Base-by-base conservation (phyloP, 78 protist genomes). In the Dictyostelium citrinum region DNA sequence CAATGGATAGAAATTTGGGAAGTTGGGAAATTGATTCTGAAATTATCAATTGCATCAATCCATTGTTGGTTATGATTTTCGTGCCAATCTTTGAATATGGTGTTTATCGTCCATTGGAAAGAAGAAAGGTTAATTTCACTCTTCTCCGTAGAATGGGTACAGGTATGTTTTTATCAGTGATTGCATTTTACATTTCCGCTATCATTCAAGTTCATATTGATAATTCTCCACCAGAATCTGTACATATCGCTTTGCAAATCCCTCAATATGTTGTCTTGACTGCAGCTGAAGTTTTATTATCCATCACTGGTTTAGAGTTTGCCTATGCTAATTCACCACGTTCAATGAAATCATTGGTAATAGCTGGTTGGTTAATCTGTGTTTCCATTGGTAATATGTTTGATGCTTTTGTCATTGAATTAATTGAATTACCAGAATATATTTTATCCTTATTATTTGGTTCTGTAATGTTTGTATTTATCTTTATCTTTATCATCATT, bases 311-410 rank as follows among this genome's bases (percentile, higher is more conserved):
- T 10, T 88, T 97, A 37, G 97, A 96, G 60, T 96, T 96, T 72
- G 91, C 97, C 5, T 97, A 96, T 71, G 31, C 96, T 1, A 84
- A 96, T 51, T 95, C 97, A 3, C 98, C 98, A 24, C 31, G 78
- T 29, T 12, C 75, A 22, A 96, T 97, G 97, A 97, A 97, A 82
- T 24, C 83, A 22, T 51, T 93, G 27, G 71, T 84, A 35, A 85
- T 93, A 88, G 51, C 96, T 2, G 74, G 78, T 12, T 88, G 90
- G 93, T 76, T 88, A 37, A 39, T 97, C 10, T 82, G 95, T 24
- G 81, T 74, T 9, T 82, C 97, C 58, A 6, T 93, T 22, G 98
- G 98, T 33, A 92, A 93, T 46, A 20, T 97, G 31, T 33, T 97
- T 75, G 97, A 93, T 70, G 84, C 84, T 6, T 55, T 95, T 51